Conservation (phyloP, 2,329 filamentous ascomycete species). For the Claviceps maximensis region DNA sequence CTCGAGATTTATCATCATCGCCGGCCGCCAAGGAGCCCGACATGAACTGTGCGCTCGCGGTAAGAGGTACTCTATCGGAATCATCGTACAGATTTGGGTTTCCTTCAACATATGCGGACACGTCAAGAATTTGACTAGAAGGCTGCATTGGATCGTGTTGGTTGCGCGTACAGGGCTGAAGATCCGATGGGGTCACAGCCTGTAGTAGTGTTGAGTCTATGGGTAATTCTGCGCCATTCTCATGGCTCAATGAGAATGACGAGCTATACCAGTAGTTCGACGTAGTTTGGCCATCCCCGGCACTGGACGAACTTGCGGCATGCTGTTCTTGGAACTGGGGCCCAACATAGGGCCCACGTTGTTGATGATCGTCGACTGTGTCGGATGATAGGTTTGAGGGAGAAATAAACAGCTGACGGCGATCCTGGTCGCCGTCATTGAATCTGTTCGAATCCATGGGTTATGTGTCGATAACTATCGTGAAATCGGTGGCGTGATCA, state of each 20-base stretch:
- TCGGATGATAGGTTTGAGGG: conserved; percentile 43
- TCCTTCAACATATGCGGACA: conserved; percentile 21
- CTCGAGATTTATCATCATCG: conserved; percentile 28
- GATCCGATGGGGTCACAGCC: conserved; percentile 40
- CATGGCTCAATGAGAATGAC: conserved; percentile 25
- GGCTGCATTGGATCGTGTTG: conserved; percentile 15
- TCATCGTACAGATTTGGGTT: conserved; percentile 28
- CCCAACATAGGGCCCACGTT: not conserved
- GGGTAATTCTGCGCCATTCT: conserved; percentile 30
- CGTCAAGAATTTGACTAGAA: conserved; percentile 18
- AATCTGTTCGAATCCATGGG: conserved; percentile 19
- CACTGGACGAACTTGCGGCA: conserved; percentile 1
- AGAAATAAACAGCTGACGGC: conserved; percentile 46
- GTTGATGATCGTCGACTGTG: not conserved
- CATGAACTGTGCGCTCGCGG: conserved; percentile 41
- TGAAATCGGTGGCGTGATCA: not conserved
- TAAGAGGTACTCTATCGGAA: conserved; percentile 46
- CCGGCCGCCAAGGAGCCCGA: conserved; percentile 32
- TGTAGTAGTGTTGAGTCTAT: conserved; percentile 41
- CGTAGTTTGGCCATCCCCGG: conserved; percentile 24
- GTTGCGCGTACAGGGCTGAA: conserved; percentile 19
- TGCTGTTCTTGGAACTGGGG: conserved; percentile 1
- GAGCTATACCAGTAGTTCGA: conserved; percentile 41
- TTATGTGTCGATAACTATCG: not conserved
- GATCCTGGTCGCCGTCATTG: conserved; percentile 13